Evolutionary conservation across 805 yeast genomes (phyloP).

Genomic region (Candida sithepensis): DNA sequence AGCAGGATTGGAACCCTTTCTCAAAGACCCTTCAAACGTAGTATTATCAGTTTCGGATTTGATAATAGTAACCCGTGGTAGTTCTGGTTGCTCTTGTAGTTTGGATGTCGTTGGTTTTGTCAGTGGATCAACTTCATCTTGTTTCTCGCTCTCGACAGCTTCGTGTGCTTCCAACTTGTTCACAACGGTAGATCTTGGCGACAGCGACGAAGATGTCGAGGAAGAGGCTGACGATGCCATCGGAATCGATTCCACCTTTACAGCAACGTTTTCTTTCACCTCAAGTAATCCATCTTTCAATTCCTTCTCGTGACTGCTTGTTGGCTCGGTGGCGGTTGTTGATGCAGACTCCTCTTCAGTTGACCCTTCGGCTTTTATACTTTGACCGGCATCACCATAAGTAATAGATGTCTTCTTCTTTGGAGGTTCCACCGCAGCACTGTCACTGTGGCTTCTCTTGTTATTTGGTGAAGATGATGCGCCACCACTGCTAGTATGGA

Average conservation of each 20-base stretch:
- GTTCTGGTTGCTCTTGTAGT: too few relatives aligned
- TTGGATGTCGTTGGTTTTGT: neutral
- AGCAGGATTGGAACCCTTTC: neutral
- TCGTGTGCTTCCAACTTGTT: too few relatives aligned
- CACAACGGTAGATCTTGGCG: neutral
- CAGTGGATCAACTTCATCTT: too few relatives aligned
- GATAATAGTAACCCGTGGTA: too few relatives aligned
- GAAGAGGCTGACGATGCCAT: neutral
- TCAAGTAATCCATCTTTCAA: neutral
- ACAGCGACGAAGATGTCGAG: neutral
- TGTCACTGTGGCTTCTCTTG: constrained; percentile 1
- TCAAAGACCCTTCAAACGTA: neutral
- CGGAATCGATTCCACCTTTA: neutral
- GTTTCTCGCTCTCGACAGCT: too few relatives aligned
- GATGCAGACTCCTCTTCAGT: neutral
- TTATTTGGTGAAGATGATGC: neutral
- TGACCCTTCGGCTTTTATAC: neutral
- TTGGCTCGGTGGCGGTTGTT: neutral
- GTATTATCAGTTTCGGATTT: neutral
- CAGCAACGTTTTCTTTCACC: neutral
- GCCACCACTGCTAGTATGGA: neutral
- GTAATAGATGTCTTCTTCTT: neutral
- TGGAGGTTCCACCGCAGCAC: neutral
- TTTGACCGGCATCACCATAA: neutral
- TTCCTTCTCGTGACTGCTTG: neutral